phyloP scores from a whole-genome alignment of 2,329 filamentous ascomycete species.

The Alternaria alternata region DNA sequence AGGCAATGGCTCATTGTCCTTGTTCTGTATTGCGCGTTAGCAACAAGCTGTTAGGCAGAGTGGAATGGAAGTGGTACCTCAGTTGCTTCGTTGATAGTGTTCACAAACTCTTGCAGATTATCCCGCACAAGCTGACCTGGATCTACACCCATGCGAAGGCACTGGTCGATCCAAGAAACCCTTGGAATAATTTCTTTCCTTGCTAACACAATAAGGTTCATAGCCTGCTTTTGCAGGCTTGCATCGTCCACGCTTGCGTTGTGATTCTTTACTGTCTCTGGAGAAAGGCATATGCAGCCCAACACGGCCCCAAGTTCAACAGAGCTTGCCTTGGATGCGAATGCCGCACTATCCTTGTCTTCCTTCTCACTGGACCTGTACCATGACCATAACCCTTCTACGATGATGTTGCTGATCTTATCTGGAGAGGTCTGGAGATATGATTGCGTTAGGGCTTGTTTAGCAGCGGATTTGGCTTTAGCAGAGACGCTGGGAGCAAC shows the following conservation, averaged over 20 bases:
- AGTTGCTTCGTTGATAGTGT: conserved; percentile 67
- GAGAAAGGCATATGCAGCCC: conserved; percentile 68
- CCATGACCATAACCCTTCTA: conserved; percentile 82
- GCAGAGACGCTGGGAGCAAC: conserved; percentile 69
- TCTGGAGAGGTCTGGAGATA: conserved; percentile 67
- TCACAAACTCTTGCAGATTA: conserved; percentile 70
- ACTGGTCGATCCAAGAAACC: conserved; percentile 88
- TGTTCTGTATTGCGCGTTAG: conserved; percentile 24
- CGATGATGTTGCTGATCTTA: conserved; percentile 68
- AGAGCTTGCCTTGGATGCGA: conserved; percentile 70
- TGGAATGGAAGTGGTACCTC: conserved; percentile 58
- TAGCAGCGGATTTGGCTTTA: conserved; percentile 69
- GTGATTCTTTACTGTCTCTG: conserved; percentile 59
- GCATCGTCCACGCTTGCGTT: conserved; percentile 57
- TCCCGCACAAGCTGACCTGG: conserved; percentile 78
- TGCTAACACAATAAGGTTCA: conserved; percentile 78
- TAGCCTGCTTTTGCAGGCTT: conserved; percentile 73
- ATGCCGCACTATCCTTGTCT: conserved; percentile 80
- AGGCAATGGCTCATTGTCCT: conserved; percentile 35
- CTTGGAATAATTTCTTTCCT: conserved; percentile 79
- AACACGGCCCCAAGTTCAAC: conserved; percentile 69
- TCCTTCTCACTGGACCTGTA: conserved; percentile 69
- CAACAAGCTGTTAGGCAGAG: neutral
- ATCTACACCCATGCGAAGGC: conserved; percentile 80
- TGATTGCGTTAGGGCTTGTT: conserved; percentile 67